phyloP scores from a whole-genome alignment of 73 alveolate species.

The Effrenium voratum region DNA sequence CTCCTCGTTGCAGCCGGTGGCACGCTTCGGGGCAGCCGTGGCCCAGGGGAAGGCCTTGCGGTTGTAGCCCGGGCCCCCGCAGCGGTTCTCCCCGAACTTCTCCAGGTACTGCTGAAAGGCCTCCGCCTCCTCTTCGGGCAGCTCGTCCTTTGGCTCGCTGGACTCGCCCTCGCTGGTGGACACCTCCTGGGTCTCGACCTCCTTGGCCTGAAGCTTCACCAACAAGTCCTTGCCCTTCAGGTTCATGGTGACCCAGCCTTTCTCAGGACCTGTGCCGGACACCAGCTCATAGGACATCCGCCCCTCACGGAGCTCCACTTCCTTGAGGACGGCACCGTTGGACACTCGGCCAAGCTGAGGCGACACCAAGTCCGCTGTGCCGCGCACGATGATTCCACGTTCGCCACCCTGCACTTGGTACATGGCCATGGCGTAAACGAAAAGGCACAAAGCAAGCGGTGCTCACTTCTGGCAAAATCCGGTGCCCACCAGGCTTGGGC shows the following conservation, averaged over 20 bases:
- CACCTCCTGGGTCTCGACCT: not conserved
- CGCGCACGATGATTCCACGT: no score
- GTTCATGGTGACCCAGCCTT: conserved; percentile 77
- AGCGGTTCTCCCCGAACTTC: not conserved
- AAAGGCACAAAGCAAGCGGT: no score
- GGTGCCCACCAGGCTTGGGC: no score
- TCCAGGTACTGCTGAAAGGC: conserved; percentile 12
- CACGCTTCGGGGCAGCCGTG: conserved; percentile 54
- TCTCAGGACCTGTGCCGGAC: conserved; percentile 54
- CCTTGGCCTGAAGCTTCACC: not conserved
- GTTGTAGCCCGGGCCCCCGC: not conserved
- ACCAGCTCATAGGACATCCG: conserved; percentile 54
- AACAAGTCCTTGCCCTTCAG: conserved; percentile 70
- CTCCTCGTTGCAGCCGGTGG: conserved; percentile 56
- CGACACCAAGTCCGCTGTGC: no score
- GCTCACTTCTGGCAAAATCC: no score
- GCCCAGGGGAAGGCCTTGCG: conserved; percentile 9
- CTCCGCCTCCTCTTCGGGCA: not conserved
- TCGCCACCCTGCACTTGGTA: no score
- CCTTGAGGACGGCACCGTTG: not conserved
- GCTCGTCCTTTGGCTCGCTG: not conserved
- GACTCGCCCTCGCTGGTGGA: not conserved
- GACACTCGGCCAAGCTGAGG: no score
- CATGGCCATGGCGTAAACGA: no score
- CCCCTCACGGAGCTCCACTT: conserved; percentile 42